Conservation (phyloP, 441 rosid genomes). For the Gossypium davidsonii region DNA sequence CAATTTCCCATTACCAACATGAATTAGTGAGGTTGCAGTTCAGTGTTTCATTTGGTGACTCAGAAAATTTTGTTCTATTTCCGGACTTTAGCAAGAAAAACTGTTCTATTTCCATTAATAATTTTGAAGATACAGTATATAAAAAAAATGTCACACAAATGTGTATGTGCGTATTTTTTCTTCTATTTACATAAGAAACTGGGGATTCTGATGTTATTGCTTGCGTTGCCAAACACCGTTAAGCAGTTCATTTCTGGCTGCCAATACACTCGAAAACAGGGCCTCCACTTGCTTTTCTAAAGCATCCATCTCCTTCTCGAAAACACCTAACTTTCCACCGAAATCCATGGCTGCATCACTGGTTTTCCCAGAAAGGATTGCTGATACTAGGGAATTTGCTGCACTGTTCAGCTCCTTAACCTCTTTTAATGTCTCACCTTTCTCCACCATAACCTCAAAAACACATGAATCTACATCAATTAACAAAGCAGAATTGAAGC, state of each 20-base stretch:
- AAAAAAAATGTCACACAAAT: neutral
- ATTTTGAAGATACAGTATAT: neutral
- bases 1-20: neutral
- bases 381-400: constrained; percentile 31
- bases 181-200: neutral
- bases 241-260: constrained; percentile 45
- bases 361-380: constrained; percentile 18
- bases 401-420: constrained; percentile 25
- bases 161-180: neutral
- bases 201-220: constrained; percentile 7
- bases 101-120: constrained; percentile 1
- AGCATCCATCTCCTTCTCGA: constrained; percentile 37
- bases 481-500: constrained; percentile 22
- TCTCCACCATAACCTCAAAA: constrained; percentile 18
- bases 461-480: constrained; percentile 27
- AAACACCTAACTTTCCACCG: constrained; percentile 28
- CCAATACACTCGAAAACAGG: constrained; percentile 42
- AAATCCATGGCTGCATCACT: constrained; percentile 33
- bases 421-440: constrained; percentile 22
- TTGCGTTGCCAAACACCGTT: constrained; percentile 27
- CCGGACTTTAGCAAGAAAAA: neutral
- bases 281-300: constrained; percentile 34
- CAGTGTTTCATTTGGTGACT: neutral
- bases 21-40: constrained; percentile 5
- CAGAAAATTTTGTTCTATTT: neutral